Percentiles rank a stretch among this genome's conserved stretches.
Conservation (phyloP, 148 eudicot species). For the Rhododendron williamsianum region DNA sequence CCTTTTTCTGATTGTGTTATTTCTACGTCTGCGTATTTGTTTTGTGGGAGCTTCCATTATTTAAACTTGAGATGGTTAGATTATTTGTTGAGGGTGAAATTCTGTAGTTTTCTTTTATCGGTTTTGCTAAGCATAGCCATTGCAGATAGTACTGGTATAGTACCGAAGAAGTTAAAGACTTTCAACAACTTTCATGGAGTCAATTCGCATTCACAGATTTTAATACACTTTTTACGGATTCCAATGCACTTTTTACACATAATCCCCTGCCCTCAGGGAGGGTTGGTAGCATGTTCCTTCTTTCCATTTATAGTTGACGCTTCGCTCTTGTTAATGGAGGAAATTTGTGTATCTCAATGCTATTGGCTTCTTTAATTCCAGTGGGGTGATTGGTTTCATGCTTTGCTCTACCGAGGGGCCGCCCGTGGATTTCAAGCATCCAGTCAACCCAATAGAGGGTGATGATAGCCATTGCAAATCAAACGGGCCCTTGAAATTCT, state of each 20-base stretch:
- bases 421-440: constrained; percentile 75
- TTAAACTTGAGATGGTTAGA: background rate
- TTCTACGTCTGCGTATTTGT: background rate
- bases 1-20: background rate
- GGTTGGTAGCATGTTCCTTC: background rate
- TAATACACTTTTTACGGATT: background rate
- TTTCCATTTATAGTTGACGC: background rate
- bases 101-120: background rate
- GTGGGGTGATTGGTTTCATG: constrained; percentile 98
- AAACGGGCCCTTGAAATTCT: constrained; percentile 71
- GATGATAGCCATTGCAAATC: constrained; percentile 36
- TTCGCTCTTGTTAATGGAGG: background rate
- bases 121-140: background rate
- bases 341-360: background rate
- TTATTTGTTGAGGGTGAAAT: background rate
- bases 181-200: background rate
- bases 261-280: background rate
- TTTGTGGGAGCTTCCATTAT: background rate
- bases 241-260: background rate
- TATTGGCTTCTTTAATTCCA: constrained; percentile 24
- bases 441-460: constrained; percentile 75
- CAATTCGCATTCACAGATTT: background rate
- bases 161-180: background rate
- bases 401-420: constrained; percentile 96
- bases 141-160: background rate